A percentile compares a stretch with the other conserved stretches of the same genome.
Conservation (phyloP, 1,139 yeast species). For the Pichia kudriavzevii region DNA sequence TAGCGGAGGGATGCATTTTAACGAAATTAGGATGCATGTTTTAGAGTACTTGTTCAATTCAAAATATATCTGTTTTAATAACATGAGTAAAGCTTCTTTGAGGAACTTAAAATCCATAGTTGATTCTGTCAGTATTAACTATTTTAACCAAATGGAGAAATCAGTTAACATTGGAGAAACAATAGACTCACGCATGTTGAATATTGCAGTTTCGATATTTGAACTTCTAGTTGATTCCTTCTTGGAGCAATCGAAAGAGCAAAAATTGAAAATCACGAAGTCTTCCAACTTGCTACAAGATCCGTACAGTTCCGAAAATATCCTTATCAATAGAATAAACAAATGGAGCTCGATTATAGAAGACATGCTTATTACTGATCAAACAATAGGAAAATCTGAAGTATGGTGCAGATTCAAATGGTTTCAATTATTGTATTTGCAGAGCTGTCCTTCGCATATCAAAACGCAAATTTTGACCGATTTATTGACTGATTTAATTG, state of each 20-base stretch:
- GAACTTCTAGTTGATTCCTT: constrained; percentile 53
- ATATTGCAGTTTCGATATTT: constrained; percentile 33
- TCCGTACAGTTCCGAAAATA: constrained; percentile 27
- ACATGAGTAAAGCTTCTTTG: constrained; percentile 24
- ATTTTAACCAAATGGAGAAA: constrained; percentile 7
- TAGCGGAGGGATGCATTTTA: constrained; percentile 33
- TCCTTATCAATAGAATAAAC: constrained; percentile 15
- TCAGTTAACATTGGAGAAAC: background rate
- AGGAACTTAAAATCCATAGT: constrained; percentile 28
- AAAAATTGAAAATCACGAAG: constrained; percentile 25
- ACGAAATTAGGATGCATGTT: constrained; percentile 40
- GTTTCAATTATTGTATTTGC: constrained; percentile 20
- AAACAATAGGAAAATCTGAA: constrained; percentile 1
- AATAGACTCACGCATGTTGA: no score
- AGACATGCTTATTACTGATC: constrained; percentile 13
- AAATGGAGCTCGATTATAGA: constrained; percentile 30
- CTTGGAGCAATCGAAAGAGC: constrained; percentile 29
- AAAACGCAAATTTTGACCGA: constrained; percentile 15
- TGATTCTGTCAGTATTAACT: constrained; percentile 28
- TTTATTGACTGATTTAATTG: constrained; percentile 14
- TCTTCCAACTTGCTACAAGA: constrained; percentile 27
- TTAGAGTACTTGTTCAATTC: constrained; percentile 34
- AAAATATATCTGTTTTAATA: constrained; percentile 27
- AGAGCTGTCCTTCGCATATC: constrained; percentile 13
- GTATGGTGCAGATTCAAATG: constrained; percentile 22